phyloP scores from a whole-genome alignment of 169 alveolate genomes.

The Plasmodium inui region DNA sequence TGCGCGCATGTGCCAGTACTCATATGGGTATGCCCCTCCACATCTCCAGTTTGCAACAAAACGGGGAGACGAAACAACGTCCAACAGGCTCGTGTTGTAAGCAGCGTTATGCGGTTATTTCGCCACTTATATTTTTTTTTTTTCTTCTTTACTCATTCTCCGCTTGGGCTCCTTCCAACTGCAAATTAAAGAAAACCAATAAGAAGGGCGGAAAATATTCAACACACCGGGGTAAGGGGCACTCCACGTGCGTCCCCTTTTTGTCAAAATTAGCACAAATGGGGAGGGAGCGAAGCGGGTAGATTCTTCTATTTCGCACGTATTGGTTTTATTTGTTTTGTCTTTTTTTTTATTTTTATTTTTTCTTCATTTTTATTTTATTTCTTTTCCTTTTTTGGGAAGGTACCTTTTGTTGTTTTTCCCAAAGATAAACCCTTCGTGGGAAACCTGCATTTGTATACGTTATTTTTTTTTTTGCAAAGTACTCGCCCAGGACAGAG shows the following conservation, averaged over 20 bases:
- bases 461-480: background rate
- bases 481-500: background rate
- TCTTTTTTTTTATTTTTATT: background rate
- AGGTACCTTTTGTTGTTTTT: constrained; percentile 61
- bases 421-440: constrained; percentile 75
- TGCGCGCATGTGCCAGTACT: background rate
- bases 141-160: constrained; percentile 3
- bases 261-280: background rate
- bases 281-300: background rate
- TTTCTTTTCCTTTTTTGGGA: constrained; percentile 6
- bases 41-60: background rate
- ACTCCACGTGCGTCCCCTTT: background rate
- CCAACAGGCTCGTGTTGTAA: background rate
- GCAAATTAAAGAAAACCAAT: background rate
- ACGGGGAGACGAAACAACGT: background rate
- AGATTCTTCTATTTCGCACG: background rate
- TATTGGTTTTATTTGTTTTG: background rate
- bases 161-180: constrained; percentile 9
- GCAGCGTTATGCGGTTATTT: background rate
- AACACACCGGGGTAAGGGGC: background rate
- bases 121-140: background rate
- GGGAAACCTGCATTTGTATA: constrained; percentile 45
- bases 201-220: background rate
- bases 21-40: background rate
- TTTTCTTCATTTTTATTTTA: background rate